Conservation (phyloP, 352 stramenopile genomes). For the Globisporangium irregulare region DNA sequence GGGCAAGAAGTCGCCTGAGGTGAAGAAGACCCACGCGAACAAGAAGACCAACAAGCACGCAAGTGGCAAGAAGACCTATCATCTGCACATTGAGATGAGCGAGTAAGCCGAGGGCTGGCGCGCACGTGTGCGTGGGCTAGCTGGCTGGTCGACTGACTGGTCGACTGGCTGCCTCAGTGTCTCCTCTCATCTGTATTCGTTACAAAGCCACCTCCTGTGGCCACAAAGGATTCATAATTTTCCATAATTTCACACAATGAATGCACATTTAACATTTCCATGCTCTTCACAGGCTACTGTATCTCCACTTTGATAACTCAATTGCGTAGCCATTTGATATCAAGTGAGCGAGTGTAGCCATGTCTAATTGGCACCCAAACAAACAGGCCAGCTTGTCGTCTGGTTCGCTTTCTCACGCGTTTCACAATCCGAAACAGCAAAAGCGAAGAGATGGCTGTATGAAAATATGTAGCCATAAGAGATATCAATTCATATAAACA, state of each 20-base stretch:
- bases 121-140: too few relatives aligned
- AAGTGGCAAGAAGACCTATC: not conserved
- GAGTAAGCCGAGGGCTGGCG: not conserved
- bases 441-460: not conserved
- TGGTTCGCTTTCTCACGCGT: not conserved
- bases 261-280: not conserved
- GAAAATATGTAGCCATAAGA: not conserved
- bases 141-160: not conserved
- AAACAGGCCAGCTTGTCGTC: not conserved
- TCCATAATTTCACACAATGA: not conserved
- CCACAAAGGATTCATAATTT: not conserved
- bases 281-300: too few relatives aligned
- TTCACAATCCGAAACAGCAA: not conserved
- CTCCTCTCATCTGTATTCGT: not conserved
- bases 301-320: not conserved
- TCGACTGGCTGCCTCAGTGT: not conserved
- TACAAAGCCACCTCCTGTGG: not conserved
- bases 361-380: not conserved
- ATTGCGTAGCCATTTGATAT: not conserved
- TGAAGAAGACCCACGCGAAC: not conserved
- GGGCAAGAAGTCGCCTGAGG: not conserved
- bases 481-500: not conserved
- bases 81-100: not conserved
- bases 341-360: not conserved
- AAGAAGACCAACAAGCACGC: not conserved